phyloP scores from a whole-genome alignment of 768 basidiomycete genomes.

The Jaapia argillacea region DNA sequence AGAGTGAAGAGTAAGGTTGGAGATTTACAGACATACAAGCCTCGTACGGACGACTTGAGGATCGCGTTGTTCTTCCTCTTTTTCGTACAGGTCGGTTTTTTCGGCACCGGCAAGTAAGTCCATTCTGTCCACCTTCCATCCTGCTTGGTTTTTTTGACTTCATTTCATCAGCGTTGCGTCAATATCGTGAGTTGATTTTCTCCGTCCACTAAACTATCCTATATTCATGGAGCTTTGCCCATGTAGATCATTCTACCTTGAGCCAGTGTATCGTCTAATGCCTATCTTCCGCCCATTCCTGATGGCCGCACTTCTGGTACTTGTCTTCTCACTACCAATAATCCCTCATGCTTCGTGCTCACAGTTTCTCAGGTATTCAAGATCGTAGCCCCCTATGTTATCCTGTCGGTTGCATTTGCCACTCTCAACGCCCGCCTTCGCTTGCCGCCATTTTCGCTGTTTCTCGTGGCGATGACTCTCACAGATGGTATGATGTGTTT shows the following conservation, averaged over 20 bases:
- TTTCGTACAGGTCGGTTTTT: slow-evolving; percentile 82
- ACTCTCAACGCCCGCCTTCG: slow-evolving; percentile 55
- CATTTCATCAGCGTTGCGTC: slow-evolving; percentile 53
- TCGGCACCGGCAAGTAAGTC: slow-evolving; percentile 75
- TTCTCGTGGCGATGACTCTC: slow-evolving; percentile 66
- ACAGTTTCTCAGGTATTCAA: slow-evolving; percentile 53
- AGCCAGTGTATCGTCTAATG: slow-evolving; percentile 79
- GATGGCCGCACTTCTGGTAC: slow-evolving; percentile 66
- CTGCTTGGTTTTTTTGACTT: slow-evolving; percentile 1
- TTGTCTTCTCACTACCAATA: slow-evolving; percentile 8
- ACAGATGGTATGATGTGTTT: slow-evolving; percentile 43
- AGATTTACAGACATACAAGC: slow-evolving; percentile 10
- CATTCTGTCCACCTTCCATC: not conserved
- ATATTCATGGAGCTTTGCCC: no score
- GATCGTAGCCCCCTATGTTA: slow-evolving; percentile 71
- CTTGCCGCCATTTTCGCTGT: slow-evolving; percentile 72
- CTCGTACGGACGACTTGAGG: slow-evolving; percentile 46
- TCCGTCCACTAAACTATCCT: slow-evolving; percentile 48
- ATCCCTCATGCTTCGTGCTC: not conserved
- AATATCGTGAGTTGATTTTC: slow-evolving; percentile 48
- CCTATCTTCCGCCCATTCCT: slow-evolving; percentile 81
- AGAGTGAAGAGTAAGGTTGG: not conserved
- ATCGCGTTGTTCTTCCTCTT: slow-evolving; percentile 78
- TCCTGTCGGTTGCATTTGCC: slow-evolving; percentile 61
- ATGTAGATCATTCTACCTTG: slow-evolving; percentile 79